Percentiles rank a stretch among this genome's conserved stretches.
These are phyloP conservation scores for Tylopilus rubrobrunneus DNA, from an alignment of 768 basidiomycete species.

Conservation along the genomic window DNA sequence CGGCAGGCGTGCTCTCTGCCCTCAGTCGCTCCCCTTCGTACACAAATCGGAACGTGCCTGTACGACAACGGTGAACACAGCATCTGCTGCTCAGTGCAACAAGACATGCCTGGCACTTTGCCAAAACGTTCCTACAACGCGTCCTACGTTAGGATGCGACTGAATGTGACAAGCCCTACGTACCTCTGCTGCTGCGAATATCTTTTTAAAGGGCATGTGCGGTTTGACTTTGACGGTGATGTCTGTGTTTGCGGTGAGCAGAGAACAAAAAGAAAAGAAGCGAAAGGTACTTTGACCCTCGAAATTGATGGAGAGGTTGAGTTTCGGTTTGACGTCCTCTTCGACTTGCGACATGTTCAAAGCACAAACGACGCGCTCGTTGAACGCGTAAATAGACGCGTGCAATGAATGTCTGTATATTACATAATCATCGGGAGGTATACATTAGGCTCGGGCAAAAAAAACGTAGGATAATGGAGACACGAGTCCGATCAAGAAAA, in stretches of 20 bases:
- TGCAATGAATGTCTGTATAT: slow-evolving; percentile 5
- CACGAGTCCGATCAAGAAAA: slow-evolving; percentile 43
- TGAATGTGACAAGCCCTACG: slow-evolving; percentile 12
- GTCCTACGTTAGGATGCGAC: neutral
- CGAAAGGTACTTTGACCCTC: slow-evolving; percentile 48
- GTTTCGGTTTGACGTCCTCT: slow-evolving; percentile 64
- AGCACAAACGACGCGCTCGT: neutral
- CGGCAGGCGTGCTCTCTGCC: slow-evolving; percentile 49
- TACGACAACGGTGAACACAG: neutral
- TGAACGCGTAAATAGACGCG: slow-evolving; percentile 15
- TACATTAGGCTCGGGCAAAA: too few relatives aligned
- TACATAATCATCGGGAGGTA: slow-evolving; percentile 20
- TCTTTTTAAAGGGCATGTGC: slow-evolving; percentile 60
- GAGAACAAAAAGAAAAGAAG: neutral
- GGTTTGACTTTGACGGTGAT: slow-evolving; percentile 66
- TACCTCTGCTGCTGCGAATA: slow-evolving; percentile 67
- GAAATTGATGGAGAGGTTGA: slow-evolving; percentile 55
- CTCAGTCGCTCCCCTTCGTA: slow-evolving; percentile 51
- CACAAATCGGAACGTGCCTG: slow-evolving; percentile 63
- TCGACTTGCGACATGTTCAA: slow-evolving; percentile 33
- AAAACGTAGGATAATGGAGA: too few relatives aligned
- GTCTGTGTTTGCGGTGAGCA: slow-evolving; percentile 33
- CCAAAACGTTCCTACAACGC: slow-evolving; percentile 49
- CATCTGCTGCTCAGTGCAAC: neutral
- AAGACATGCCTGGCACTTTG: slow-evolving; percentile 48